phyloP scores from a whole-genome alignment of 2,329 filamentous ascomycete species.

The Diaporthe aspalathi region DNA sequence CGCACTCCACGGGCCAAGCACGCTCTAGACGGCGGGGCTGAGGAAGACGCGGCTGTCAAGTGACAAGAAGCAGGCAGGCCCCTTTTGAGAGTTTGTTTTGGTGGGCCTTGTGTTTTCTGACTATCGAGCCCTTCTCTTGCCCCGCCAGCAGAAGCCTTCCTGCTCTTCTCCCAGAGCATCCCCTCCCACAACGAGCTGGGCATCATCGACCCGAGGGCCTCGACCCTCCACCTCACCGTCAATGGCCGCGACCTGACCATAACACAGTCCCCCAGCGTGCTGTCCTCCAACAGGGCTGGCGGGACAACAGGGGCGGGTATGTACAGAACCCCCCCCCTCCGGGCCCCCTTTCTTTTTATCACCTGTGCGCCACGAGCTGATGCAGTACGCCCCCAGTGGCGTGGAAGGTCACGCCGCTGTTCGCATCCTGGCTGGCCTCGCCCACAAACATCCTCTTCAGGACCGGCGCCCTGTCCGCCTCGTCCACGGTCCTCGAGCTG shows the following conservation, averaged over 20 bases:
- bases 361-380: neutral
- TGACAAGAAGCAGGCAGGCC: no score
- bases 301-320: conserved; percentile 66
- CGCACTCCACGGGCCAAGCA: neutral
- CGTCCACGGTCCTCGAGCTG: conserved; percentile 79
- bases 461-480: conserved; percentile 58
- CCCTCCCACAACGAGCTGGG: conserved; percentile 81
- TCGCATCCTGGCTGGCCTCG: conserved; percentile 82
- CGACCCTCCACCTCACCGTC: conserved; percentile 74
- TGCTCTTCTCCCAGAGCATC: conserved; percentile 82
- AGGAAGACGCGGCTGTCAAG: no score
- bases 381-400: conserved; percentile 66
- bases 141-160: conserved; percentile 78
- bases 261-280: conserved; percentile 83
- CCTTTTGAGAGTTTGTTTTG: neutral
- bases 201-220: conserved; percentile 80
- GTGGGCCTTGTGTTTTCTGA: conserved; percentile 23
- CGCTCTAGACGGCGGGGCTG: neutral
- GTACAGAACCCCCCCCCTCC: conserved; percentile 39
- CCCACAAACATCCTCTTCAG: conserved; percentile 71
- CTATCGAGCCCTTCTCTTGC: neutral
- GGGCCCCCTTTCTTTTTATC: neutral
- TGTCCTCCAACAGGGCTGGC: conserved; percentile 78
- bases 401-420: conserved; percentile 89
- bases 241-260: conserved; percentile 78